Evolutionary conservation across 2,329 filamentous ascomycete species (phyloP).

Genomic region (Cladobotryum protrusum): DNA sequence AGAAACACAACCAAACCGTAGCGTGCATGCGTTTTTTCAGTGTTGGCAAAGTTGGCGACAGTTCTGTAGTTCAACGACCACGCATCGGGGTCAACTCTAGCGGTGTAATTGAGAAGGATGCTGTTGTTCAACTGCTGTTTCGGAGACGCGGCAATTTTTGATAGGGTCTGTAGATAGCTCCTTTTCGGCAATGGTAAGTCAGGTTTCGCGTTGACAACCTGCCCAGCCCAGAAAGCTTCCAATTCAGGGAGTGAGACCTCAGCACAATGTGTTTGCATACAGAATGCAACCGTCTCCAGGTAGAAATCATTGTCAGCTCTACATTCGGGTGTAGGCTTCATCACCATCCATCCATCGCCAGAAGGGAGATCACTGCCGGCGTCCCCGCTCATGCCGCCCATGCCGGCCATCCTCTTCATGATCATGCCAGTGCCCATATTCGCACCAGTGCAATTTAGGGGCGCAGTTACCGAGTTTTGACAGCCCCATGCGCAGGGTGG

Average conservation of each 20-base stretch:
- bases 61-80: conserved; percentile 8
- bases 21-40: conserved; percentile 15
- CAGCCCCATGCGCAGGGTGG: conserved; percentile 26
- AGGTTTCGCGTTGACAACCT: not conserved
- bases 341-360: conserved; percentile 13
- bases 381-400: not conserved
- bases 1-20: conserved; percentile 21
- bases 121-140: conserved; percentile 1
- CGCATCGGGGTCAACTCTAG: conserved; percentile 4
- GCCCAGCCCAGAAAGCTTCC: not conserved
- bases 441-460: conserved; percentile 18
- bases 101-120: conserved; percentile 13
- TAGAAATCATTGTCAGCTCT: conserved; percentile 12
- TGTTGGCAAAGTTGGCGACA: conserved; percentile 1
- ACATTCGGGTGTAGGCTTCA: conserved; percentile 12
- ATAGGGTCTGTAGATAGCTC: conserved; percentile 4
- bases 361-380: conserved; percentile 3
- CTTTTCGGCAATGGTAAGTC: not conserved
- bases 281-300: conserved; percentile 16
- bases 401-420: not conserved
- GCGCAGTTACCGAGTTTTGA: conserved; percentile 16
- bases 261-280: conserved; percentile 13
- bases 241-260: not conserved
- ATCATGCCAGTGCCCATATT: not conserved
- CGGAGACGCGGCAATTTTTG: conserved; percentile 6